These are phyloP conservation scores for Bruguiera parviflora DNA, from an alignment of 345 rosid species.

Conservation along the genomic window DNA sequence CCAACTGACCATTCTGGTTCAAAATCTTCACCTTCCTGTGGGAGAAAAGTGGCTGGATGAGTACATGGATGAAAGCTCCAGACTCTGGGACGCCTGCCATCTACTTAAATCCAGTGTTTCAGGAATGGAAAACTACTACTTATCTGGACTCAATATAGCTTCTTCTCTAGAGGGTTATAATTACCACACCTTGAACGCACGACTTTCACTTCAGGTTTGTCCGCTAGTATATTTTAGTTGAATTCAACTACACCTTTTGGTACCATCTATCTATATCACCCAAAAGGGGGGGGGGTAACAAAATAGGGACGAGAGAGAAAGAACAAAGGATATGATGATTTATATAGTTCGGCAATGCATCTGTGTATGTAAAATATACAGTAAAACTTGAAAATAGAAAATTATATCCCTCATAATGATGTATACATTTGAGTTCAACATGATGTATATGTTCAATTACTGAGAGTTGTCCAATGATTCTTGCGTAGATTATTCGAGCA, in stretches of 20 bases:
- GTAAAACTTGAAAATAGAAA: too few relatives aligned
- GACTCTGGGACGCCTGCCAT: slow-evolving; percentile 60
- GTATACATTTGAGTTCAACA: not conserved
- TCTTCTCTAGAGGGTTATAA: slow-evolving; percentile 36
- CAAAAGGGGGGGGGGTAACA: too few relatives aligned
- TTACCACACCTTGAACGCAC: slow-evolving; percentile 26
- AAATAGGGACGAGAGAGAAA: too few relatives aligned
- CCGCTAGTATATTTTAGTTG: not conserved
- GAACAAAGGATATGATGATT: too few relatives aligned
- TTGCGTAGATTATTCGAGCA: slow-evolving; percentile 38
- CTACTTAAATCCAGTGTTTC: slow-evolving; percentile 48
- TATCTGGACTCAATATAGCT: slow-evolving; percentile 33
- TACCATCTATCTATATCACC: too few relatives aligned
- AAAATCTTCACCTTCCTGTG: slow-evolving; percentile 53
- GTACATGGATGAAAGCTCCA: slow-evolving; percentile 70
- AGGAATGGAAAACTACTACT: slow-evolving; percentile 37
- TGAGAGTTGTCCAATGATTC: not conserved
- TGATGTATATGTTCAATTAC: not conserved
- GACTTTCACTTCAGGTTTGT: slow-evolving; percentile 46
- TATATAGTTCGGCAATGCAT: too few relatives aligned
- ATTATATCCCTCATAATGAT: too few relatives aligned
- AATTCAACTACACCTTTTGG: not conserved
- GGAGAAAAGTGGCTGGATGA: slow-evolving; percentile 73
- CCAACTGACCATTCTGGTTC: slow-evolving; percentile 48
- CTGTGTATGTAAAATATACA: too few relatives aligned